phyloP scores from a whole-genome alignment of 805 yeast species.

The Yarrowia sp. region DNA sequence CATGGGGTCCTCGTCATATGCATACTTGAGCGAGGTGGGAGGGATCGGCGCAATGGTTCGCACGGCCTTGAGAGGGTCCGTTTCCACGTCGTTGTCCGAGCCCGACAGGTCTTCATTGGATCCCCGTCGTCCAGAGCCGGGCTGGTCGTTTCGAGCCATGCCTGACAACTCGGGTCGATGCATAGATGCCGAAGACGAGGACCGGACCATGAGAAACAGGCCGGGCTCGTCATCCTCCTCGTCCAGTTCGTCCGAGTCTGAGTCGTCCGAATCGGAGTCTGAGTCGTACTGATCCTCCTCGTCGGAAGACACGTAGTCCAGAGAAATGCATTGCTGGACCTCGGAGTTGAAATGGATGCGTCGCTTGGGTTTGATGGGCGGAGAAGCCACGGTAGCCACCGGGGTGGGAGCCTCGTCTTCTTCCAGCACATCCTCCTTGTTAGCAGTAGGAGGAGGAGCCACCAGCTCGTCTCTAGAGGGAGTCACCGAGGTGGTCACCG shows the following conservation, averaged over 20 bases:
- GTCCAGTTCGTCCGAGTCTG: constrained; percentile 53
- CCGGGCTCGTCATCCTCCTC: constrained; percentile 71
- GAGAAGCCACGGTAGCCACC: constrained; percentile 6
- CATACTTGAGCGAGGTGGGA: constrained; percentile 82
- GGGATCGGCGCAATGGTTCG: constrained; percentile 82
- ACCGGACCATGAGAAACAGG: constrained; percentile 63
- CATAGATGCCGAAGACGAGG: constrained; percentile 49
- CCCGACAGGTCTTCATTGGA: constrained; percentile 17
- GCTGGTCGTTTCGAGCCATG: constrained; percentile 26
- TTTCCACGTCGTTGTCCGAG: constrained; percentile 7
- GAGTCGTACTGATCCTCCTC: constrained; percentile 41
- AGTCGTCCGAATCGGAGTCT: constrained; percentile 40
- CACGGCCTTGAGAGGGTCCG: constrained; percentile 41
- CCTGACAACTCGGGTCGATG: constrained; percentile 44
- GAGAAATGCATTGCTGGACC: constrained; percentile 91
- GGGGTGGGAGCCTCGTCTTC: constrained; percentile 1
- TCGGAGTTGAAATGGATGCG: constrained; percentile 93
- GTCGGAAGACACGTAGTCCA: constrained; percentile 53
- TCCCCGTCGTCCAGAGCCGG: neutral
- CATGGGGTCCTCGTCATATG: constrained; percentile 67
- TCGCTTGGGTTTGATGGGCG: constrained; percentile 54
- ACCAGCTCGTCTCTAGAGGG: constrained; percentile 16
- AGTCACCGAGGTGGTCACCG: constrained; percentile 22
- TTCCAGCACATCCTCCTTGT: neutral
- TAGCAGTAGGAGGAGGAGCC: constrained; percentile 27